Conservation (phyloP, 768 basidiomycete genomes). For the Xerocomellus chrysenteron region DNA sequence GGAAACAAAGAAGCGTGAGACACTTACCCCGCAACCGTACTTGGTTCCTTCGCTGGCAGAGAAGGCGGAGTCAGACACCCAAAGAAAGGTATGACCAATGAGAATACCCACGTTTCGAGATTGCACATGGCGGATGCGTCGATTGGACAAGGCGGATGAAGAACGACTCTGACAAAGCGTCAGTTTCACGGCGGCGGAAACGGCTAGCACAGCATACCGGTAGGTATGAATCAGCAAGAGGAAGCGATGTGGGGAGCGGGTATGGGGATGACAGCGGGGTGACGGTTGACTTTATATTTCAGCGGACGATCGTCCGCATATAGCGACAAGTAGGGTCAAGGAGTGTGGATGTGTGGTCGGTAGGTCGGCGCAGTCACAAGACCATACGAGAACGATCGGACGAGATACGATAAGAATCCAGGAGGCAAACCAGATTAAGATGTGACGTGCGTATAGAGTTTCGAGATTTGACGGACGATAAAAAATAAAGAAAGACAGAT, state of each 20-base stretch:
- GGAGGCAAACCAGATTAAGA: conserved; percentile 4
- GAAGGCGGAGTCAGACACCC: conserved; percentile 26
- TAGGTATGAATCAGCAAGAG: conserved; percentile 5
- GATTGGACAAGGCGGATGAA: conserved; percentile 8
- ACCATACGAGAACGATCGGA: conserved; percentile 32
- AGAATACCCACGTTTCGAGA: conserved; percentile 48
- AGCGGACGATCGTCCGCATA: conserved; percentile 12
- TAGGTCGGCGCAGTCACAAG: conserved; percentile 26
- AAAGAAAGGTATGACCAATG: conserved; percentile 16
- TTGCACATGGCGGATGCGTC: conserved; percentile 47
- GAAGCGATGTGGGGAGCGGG: conserved; percentile 12
- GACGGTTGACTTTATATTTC: conserved; percentile 34
- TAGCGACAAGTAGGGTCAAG: conserved; percentile 17
- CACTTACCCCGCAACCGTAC: conserved; percentile 62
- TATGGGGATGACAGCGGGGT: conserved; percentile 10
- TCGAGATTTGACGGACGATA: conserved; percentile 21
- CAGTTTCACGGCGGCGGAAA: background rate
- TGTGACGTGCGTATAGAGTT: conserved; percentile 16
- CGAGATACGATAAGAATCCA: conserved; percentile 31
- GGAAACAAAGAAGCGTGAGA: conserved; percentile 23
- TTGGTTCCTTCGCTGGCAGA: conserved; percentile 65
- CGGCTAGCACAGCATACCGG: conserved; percentile 17
- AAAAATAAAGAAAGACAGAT: conserved; percentile 5
- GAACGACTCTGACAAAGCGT: conserved; percentile 5
- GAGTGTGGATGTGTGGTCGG: conserved; percentile 12